Conservation (phyloP, 306 rosid species). For the Arachis hypogaea region DNA sequence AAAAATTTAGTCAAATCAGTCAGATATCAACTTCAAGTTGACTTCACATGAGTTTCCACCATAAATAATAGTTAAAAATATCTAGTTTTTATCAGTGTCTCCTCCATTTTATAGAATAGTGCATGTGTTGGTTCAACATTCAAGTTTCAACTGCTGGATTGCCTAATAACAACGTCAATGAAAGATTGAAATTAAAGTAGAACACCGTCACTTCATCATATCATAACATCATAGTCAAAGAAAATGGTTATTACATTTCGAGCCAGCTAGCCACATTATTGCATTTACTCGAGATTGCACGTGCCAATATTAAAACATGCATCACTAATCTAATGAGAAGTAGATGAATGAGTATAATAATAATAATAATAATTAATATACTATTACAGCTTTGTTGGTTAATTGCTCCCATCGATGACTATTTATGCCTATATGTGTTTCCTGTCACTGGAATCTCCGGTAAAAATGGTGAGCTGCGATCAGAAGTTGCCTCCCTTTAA, state of each 20-base stretch:
- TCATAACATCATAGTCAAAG: not conserved
- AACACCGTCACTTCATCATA: not conserved
- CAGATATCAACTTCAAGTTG: too few relatives aligned
- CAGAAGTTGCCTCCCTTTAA: slow-evolving; percentile 33
- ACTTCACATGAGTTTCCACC: too few relatives aligned
- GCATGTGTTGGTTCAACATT: not conserved
- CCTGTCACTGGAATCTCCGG: slow-evolving; percentile 30
- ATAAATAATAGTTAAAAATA: too few relatives aligned
- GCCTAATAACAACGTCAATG: not conserved
- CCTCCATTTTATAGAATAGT: too few relatives aligned
- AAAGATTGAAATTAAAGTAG: not conserved
- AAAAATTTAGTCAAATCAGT: too few relatives aligned
- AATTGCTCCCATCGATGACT: not conserved
- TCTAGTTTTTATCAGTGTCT: too few relatives aligned
- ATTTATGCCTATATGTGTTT: not conserved
- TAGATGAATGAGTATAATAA: too few relatives aligned
- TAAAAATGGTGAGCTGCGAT: slow-evolving; percentile 37
- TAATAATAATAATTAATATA: too few relatives aligned
- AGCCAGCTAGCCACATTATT: not conserved
- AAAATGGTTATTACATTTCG: not conserved
- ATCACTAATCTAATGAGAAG: too few relatives aligned
- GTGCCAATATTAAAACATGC: not conserved
- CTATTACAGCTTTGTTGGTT: slow-evolving; percentile 1
- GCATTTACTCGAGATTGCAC: slow-evolving; percentile 2
- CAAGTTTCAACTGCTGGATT: not conserved